Base-by-base conservation (phyloP, 306 rosid genomes). In the Mimosa pudica region DNA sequence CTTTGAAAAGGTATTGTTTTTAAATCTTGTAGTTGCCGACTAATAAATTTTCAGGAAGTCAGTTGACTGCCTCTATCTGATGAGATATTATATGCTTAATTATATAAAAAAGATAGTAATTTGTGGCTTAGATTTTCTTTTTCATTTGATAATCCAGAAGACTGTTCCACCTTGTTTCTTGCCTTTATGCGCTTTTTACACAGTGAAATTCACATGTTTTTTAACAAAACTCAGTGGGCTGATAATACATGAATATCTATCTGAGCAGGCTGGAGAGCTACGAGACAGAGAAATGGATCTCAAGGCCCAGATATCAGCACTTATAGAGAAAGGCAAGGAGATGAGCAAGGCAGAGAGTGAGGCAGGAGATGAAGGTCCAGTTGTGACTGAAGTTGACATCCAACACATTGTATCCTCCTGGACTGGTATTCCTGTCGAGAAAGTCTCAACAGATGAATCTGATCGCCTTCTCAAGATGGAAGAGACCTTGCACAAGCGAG, bases 401-500 rank as follows among this genome's bases (percentile, higher is more conserved):
- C 96, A 92, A 60, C 97, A 92, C 70, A 94, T 94, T 47, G 98
- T 94, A 8, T 86, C 94, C 55, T 68, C 98, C 7, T 94, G 98
- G 98, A 94, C 98, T 52, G 98, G 98, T 63, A 94, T 94, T 79
- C 98, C 98, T 20, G 98, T 94, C 16, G 98, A 94, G 79, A 94
- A 94, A 82, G 98, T 94, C 45, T 94, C 98, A 6, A 83, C 94
- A 1, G 98, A 94, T 48, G 98, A 94, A 86, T 94, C 98, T 13
- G 97, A 89, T 63, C 98, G 98, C 69, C 97, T 94, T 24, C 98
- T 94, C 78, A 94, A 94, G 89, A 94, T 94, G 98, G 98, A 94
- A 89, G 98, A 92, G 61, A 89, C 98, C 52, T 90, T 94, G 73
- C 98, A 94, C 73, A 90, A 72, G 82, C 88, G 98, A 71, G 88